Evolutionary conservation across 805 yeast genomes (phyloP).

Genomic region (Diddensiella caesifluorescens): DNA sequence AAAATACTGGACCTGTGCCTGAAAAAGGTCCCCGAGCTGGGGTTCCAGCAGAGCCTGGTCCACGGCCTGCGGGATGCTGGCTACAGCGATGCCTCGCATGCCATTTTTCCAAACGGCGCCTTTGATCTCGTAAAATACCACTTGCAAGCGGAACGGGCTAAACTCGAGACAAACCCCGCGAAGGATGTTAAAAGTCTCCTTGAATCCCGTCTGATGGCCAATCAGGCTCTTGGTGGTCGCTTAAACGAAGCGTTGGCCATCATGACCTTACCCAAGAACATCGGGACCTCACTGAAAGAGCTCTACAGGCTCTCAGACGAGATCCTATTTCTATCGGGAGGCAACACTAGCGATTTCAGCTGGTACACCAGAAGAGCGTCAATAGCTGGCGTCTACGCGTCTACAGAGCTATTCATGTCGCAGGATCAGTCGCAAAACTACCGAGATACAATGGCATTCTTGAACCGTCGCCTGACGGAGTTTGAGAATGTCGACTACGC

Average conservation of each 20-base stretch:
- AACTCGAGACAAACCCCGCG: constrained; percentile 33
- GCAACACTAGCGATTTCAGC: constrained; percentile 67
- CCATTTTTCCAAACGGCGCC: constrained; percentile 41
- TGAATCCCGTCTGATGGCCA: constrained; percentile 44
- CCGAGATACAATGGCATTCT: constrained; percentile 56
- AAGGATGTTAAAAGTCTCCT: constrained; percentile 38
- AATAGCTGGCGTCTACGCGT: constrained; percentile 63
- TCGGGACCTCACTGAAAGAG: constrained; percentile 54
- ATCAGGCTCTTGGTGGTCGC: constrained; percentile 27
- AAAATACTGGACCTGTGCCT: constrained; percentile 38
- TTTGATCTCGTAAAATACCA: constrained; percentile 54
- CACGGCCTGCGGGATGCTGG: constrained; percentile 45
- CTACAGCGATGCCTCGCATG: constrained; percentile 46
- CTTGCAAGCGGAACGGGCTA: constrained; percentile 37
- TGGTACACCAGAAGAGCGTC: constrained; percentile 90
- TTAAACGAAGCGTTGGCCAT: constrained; percentile 48
- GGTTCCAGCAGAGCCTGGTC: constrained; percentile 48
- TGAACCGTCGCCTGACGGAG: constrained; percentile 51
- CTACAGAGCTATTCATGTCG: constrained; percentile 74
- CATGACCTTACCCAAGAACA: constrained; percentile 59
- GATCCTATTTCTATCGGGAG: constrained; percentile 73
- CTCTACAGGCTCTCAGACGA: constrained; percentile 78
- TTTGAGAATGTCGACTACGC: constrained; percentile 53
- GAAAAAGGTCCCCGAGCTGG: constrained; percentile 43
- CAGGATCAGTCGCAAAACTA: constrained; percentile 59